These are phyloP conservation scores for Emergomyces orientalis DNA, from an alignment of 2,329 filamentous ascomycete species.

Conservation along the genomic window DNA sequence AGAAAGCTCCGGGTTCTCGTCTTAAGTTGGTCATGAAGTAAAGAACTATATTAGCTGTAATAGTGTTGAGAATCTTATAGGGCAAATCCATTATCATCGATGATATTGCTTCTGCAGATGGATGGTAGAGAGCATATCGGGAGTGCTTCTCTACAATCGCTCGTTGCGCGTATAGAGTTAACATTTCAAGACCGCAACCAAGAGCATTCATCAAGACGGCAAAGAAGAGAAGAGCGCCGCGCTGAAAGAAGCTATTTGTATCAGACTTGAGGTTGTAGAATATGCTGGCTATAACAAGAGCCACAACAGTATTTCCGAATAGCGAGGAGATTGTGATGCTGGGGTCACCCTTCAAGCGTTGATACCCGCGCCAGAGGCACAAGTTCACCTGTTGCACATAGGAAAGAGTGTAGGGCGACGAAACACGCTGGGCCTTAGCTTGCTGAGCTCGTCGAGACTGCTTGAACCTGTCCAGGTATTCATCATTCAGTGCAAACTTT, in stretches of 20 bases:
- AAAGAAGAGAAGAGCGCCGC: constrained; percentile 75
- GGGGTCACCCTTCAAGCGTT: constrained; percentile 64
- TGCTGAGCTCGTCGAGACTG: constrained; percentile 34
- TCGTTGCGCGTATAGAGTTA: constrained; percentile 77
- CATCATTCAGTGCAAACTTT: constrained; percentile 30
- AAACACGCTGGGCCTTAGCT: constrained; percentile 44
- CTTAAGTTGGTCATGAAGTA: constrained; percentile 84
- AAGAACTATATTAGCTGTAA: constrained; percentile 66
- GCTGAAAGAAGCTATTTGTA: constrained; percentile 64
- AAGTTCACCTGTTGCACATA: constrained; percentile 64
- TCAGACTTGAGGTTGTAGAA: constrained; percentile 63
- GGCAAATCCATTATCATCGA: constrained; percentile 79
- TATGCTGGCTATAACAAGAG: constrained; percentile 67
- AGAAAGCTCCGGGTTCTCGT: constrained; percentile 65
- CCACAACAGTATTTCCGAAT: constrained; percentile 61
- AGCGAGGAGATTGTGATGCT: constrained; percentile 59
- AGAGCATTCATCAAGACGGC: constrained; percentile 80
- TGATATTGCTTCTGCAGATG: constrained; percentile 63
- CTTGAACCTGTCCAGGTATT: background rate
- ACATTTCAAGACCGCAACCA: constrained; percentile 65
- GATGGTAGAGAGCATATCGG: constrained; percentile 80
- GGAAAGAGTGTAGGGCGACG: constrained; percentile 76
- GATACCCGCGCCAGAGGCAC: constrained; percentile 71
- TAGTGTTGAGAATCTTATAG: constrained; percentile 64
- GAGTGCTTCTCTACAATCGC: constrained; percentile 85